Evolutionary conservation across 2,329 filamentous ascomycete genomes (phyloP).

Genomic region (Uncinocarpus reesii): DNA sequence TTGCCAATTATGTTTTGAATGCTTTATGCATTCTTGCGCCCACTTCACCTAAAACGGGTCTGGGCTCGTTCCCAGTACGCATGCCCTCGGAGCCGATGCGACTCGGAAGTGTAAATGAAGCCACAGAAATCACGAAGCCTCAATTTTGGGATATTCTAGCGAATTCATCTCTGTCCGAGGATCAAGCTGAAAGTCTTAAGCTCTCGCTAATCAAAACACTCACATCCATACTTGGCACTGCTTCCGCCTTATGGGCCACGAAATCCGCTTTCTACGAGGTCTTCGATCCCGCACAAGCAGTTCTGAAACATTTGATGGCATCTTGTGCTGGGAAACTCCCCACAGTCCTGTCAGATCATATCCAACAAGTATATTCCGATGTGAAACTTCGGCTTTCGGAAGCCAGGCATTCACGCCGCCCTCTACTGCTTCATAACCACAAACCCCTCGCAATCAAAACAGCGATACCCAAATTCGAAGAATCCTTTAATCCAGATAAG

Average conservation of each 20-base stretch:
- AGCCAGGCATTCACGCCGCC: conserved; percentile 58
- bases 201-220: conserved; percentile 53
- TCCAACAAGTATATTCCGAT: conserved; percentile 27
- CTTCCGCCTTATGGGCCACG: conserved; percentile 61
- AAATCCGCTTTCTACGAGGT: conserved; percentile 70
- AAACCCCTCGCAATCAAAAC: conserved; percentile 77
- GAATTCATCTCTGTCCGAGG: conserved; percentile 15
- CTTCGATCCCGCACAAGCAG: conserved; percentile 53
- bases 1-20: conserved; percentile 70
- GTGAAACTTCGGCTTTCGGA: conserved; percentile 42
- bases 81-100: conserved; percentile 35
- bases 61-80: conserved; percentile 52
- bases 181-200: conserved; percentile 40
- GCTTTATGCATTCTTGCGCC: conserved; percentile 60
- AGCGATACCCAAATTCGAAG: conserved; percentile 89
- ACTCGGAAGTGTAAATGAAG: conserved; percentile 28
- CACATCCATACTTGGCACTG: conserved; percentile 54
- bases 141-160: conserved; percentile 49
- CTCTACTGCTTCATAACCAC: conserved; percentile 82
- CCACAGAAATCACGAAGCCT: conserved; percentile 42
- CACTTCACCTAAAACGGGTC: conserved; percentile 35
- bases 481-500: conserved; percentile 83
- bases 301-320: conserved; percentile 53
- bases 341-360: conserved; percentile 21
- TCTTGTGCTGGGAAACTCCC: conserved; percentile 45